Conservation (phyloP, 495 filamentous ascomycete species). For the Aspergillus hancockii region DNA sequence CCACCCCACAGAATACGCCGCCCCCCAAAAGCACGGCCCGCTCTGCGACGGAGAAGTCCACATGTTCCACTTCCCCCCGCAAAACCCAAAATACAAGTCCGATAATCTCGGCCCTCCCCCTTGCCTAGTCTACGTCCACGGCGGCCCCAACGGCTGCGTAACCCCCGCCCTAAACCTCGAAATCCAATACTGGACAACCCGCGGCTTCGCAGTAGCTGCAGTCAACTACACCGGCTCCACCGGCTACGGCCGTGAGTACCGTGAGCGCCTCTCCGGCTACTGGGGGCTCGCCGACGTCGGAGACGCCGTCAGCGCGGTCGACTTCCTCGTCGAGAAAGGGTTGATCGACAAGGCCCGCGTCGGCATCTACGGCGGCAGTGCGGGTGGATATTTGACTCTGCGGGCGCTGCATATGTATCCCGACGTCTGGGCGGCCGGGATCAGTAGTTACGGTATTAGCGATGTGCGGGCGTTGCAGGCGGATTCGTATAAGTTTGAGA, state of each 20-base stretch:
- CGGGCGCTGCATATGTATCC: conserved; percentile 38
- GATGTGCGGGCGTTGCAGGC: conserved; percentile 41
- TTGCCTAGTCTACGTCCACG: conserved; percentile 46
- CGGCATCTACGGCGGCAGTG: conserved; percentile 48
- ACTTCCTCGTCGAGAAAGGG: conserved; percentile 34
- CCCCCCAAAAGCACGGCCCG: conserved; percentile 28
- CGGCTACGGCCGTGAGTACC: conserved; percentile 49
- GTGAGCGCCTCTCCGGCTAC: conserved; percentile 40
- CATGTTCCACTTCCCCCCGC: conserved; percentile 46
- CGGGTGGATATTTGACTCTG: conserved; percentile 51
- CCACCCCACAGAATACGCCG: conserved; percentile 26
- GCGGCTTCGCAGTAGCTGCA: conserved; percentile 49
- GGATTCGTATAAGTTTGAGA: conserved; percentile 55
- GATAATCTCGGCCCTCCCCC: conserved; percentile 37
- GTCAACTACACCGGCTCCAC: conserved; percentile 53
- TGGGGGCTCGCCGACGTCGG: conserved; percentile 47
- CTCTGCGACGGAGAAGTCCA: conserved; percentile 30
- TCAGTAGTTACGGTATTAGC: conserved; percentile 47
- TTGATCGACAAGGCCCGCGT: conserved; percentile 38
- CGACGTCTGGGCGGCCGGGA: conserved; percentile 39
- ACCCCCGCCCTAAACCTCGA: conserved; percentile 34
- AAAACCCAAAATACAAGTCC: conserved; percentile 39
- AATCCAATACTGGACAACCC: conserved; percentile 51
- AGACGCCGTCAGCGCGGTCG: conserved; percentile 45
- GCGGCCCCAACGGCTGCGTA: conserved; percentile 45